Evolutionary conservation across 306 rosid genomes (phyloP), one percentile per base, ranked within the genome.

Genomic region (Cucumis cinereus): DNA sequence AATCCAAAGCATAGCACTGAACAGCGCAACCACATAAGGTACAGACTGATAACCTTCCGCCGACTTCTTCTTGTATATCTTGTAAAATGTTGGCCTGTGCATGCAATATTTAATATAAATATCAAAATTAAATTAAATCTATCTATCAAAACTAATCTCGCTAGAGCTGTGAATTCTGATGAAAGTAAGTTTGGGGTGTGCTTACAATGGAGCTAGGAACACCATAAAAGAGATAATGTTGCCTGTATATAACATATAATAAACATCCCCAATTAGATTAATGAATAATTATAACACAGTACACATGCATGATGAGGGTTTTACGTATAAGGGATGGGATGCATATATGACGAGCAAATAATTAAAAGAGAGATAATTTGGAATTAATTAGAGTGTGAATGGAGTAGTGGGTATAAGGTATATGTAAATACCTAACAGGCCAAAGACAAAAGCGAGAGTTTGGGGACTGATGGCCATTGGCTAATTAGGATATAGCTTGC

Each of bases 141-240:
- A 30, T 30, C 3, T 30, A 30, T 30, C 35, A n/a, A n/a, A n/a
- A n/a, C n/a, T n/a, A n/a, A n/a, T n/a, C n/a, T n/a, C n/a, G n/a
- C n/a, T n/a, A n/a, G n/a, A n/a, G n/a, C n/a, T n/a, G n/a, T 30
- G 35, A 30, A 30, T 30, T 30, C 35, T 30, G 35, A 30, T 11
- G 52, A 16, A 4, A 47, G 16, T 5, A 10, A 47, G 47, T 2
- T 41, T 8, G 3, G 14, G 2, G 13, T 3, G 19, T 26, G 45
- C 98, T 89, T 90, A 95, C 99, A 89, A 30, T 81, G 99, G 99
- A 81, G 98, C 88, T 35, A 95, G 93, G 87, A 82, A 92, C 81
- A 95, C 97, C 81, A 87, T 74, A 41, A 95, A 88, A 75, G 99
- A 95, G 81, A 95, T 85, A 75, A 83, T 30, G 83, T 92, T 95